Percentiles rank a stretch among this genome's conserved stretches.
Evolutionary conservation across 495 filamentous ascomycete species (phyloP).

Genomic region (Aspergillus incahuasiensis): DNA sequence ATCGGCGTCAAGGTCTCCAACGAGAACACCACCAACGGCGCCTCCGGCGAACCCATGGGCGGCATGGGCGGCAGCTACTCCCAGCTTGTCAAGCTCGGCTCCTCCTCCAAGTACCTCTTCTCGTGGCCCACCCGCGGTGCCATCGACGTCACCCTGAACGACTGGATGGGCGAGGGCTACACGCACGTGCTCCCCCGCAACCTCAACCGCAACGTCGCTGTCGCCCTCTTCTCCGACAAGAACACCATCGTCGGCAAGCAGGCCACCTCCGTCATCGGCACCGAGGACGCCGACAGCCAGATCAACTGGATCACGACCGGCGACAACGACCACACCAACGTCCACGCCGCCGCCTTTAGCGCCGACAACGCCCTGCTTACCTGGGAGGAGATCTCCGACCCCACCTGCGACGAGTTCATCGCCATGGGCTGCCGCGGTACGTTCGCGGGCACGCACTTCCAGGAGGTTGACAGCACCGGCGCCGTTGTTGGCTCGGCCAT

Average conservation of each 20-base stretch:
- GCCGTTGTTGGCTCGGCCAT: conserved; percentile 39
- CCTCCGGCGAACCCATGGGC: conserved; percentile 49
- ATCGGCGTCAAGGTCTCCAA: conserved; percentile 51
- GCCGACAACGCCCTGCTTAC: conserved; percentile 42
- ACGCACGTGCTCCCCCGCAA: conserved; percentile 43
- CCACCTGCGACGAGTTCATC: conserved; percentile 40
- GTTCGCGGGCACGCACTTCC: conserved; percentile 49
- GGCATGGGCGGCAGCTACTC: conserved; percentile 54
- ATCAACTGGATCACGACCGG: conserved; percentile 46
- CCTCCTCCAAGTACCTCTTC: conserved; percentile 45
- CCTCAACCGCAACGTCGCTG: conserved; percentile 48
- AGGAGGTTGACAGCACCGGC: conserved; percentile 41
- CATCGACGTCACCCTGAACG: conserved; percentile 41
- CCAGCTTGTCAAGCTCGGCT: conserved; percentile 41
- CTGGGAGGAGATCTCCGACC: conserved; percentile 49
- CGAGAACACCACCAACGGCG: conserved; percentile 53
- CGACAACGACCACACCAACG: conserved; percentile 50
- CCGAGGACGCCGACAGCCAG: conserved; percentile 46
- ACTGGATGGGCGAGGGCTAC: conserved; percentile 49
- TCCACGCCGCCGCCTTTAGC: conserved; percentile 47
- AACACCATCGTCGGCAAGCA: conserved; percentile 42
- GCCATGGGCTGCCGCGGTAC: conserved; percentile 48
- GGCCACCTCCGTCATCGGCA: conserved; percentile 44
- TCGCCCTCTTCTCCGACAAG: conserved; percentile 44
- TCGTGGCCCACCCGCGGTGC: conserved; percentile 51